Evolutionary conservation across 495 filamentous ascomycete species (phyloP), one percentile per base, ranked within the genome.

Genomic region (Aeminium ludgeri): DNA sequence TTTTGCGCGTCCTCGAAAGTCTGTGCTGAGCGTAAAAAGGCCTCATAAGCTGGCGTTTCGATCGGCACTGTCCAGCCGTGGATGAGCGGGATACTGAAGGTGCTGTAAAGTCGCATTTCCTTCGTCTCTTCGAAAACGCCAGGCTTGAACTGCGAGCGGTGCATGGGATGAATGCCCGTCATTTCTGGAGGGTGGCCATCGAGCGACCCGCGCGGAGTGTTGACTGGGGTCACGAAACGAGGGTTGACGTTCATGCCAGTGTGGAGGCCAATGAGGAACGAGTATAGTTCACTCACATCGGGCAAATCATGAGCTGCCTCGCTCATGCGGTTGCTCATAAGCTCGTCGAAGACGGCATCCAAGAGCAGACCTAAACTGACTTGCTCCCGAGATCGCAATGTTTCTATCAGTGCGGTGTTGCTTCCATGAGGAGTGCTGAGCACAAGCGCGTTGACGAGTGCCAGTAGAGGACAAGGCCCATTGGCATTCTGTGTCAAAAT

Each of bases 171-270:
- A 4, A 46, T 15, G 16, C 15, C 40, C 15, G 20, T 23, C 49
- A 13, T 63, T 38, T 40, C 61, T 59, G 11, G 65, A 54, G 10
- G 59, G 29, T 20, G 55, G 50, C 3, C 39, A 25, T 25, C 33
- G n/a, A 46, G 16, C 6, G 43, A 50, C 2, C 48, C 48, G 20
- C 43, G 13, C 1, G 37, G 48, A 10, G 43, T 36, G 12, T 6
- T 34, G 1, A 62, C 51, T 44, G 64, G 61, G 37, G 73, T 50
- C 17, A 84, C 68, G 41, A 92, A 82, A 13, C 80, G 77, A 29
- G 89, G 89, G 52, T 97, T 96, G 34, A 95, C 89, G 53, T 96
- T 96, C 86, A 97, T 92, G 29, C 89, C 89, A 0, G 86, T 95
- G 55, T 95, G 85, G 2, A 97, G 65, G 33, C 82, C 82, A 20